Conservation (phyloP, 2,329 filamentous ascomycete species). For the Orbilia quercus region DNA sequence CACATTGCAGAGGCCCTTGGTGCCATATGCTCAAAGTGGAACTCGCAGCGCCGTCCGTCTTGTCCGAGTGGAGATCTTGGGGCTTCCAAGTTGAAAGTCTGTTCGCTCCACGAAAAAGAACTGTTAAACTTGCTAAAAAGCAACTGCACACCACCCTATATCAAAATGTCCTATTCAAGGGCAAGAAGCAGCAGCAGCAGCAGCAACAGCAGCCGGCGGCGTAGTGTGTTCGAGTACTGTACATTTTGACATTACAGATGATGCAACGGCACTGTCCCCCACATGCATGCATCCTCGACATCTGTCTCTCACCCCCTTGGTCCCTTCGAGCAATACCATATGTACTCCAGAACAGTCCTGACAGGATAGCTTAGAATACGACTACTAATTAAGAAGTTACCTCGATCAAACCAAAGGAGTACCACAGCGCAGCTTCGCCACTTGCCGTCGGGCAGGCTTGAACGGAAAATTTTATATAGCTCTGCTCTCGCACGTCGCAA, state of each 20-base stretch:
- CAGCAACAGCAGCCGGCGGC: conserved; percentile 32
- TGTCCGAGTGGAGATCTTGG: conserved; percentile 55
- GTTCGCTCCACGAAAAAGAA: conserved; percentile 44
- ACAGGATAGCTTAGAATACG: conserved; percentile 54
- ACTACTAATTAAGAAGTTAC: conserved; percentile 56
- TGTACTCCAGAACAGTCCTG: conserved; percentile 52
- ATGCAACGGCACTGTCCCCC: conserved; percentile 56
- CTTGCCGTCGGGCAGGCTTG: conserved; percentile 54
- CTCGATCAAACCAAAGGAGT: conserved; percentile 50
- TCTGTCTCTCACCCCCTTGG: conserved; percentile 52
- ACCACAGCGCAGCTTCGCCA: conserved; percentile 50
- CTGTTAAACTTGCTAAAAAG: conserved; percentile 40
- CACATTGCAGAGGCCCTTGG: conserved; percentile 54
- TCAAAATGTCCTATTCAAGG: conserved; percentile 49
- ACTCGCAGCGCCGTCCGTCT: conserved; percentile 48
- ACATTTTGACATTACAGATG: conserved; percentile 57
- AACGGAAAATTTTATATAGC: conserved; percentile 57
- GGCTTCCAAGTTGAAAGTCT: conserved; percentile 52
- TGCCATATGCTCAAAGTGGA: conserved; percentile 54
- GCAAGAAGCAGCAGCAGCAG: conserved; percentile 38
- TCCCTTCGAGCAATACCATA: conserved; percentile 40
- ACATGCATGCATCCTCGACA: conserved; percentile 57
- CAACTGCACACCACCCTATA: conserved; percentile 56
- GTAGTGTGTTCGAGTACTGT: conserved; percentile 52
- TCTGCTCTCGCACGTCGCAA: conserved; percentile 56